Base-by-base conservation (phyloP, 495 filamentous ascomycete genomes). In the Cetradonia linearis region DNA sequence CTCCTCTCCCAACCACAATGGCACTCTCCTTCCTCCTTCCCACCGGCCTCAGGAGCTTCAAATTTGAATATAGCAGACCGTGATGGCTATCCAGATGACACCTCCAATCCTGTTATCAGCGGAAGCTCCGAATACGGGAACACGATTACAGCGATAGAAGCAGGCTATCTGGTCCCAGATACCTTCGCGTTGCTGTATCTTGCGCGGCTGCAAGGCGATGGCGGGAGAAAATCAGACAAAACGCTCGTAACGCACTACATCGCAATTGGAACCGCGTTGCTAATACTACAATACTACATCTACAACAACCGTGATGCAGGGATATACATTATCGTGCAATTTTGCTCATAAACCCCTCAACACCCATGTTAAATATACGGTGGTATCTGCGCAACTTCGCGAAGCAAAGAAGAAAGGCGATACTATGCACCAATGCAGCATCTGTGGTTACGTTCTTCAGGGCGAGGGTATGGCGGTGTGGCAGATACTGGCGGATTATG, bases 341-440 rank as follows among this genome's bases (percentile, higher is more conserved):
- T 71, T 36, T 71, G 44, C 55, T 70, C 1, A 71, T 71, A 68
- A 71, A 71, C 38, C 59, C 64, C 13, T 65, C 63, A 6, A 56
- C 64, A 10, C 64, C 64, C 2, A 11, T 66, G 3, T 36, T 63
- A n/a, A 66, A 66, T n/a, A 20, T 66, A 18, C 61, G 64, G 2
- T 66, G 64, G 64, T 66, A 47, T 50, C 10, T 66, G 8, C 56
- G 64, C 25, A 57, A 37, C 5, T 61, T 44, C 14, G 36, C 30
- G 6, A 18, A 9, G 53, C 49, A 61, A 18, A 14, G 33, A 34
- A 60, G 36, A 20, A 52, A 25, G 31, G 16, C 38, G 23, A 25
- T 59, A 9, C 10, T 52, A 8, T 4, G 8, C 2, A 52, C 56
- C 2, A 61, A 66, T 58, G 31, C 34, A 10, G 56, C 57, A 11